Evolutionary conservation across 352 stramenopile species (phyloP), one percentile per base, ranked within the genome.

Genomic region (Phytophthora pistaciae): DNA sequence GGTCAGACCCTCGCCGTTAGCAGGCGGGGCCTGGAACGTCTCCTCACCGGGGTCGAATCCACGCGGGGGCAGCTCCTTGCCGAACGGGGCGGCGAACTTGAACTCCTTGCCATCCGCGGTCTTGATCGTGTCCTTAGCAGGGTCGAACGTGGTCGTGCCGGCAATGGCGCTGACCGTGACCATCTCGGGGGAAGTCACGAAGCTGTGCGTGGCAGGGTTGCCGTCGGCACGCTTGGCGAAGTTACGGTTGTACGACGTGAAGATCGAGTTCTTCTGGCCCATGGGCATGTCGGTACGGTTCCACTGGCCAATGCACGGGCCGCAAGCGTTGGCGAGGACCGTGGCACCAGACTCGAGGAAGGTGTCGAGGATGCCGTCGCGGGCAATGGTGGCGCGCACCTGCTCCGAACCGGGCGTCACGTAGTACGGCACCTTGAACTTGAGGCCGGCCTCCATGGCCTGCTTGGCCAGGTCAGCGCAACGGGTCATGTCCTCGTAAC

Each of bases 181-280:
- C 54, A 98, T 70, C 68, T 98, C 94, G 5, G 94, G 93, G 52
- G 93, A 98, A 48, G 93, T 96, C 70, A 98, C 93, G 78, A 98
- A 98, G 27, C 91, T 92, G 80, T 98, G 93, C 31, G 94, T 98
- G 74, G 88, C 85, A 49, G 92, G 92, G 88, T 98, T 98, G 49
- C 93, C 94, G 68, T 98, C 94, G 83, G 97, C 96, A 82, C 94
- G 91, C 90, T 98, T 98, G 66, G 92, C 92, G 54, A 98, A 98
- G 88, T 98, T 98, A 77, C 94, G 84, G 91, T 98, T 98, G 85
- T 98, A 98, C 60, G 94, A 98, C 56, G 92, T 98, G 72, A 98
- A 92, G 77, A 98, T 98, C 60, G 92, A 97, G 88, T 98, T 98
- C 78, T 95, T 96, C 73, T 87, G 81, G 72, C 91, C 92, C 82